These are phyloP conservation scores for Adansonia madagascariensis DNA, from an alignment of 441 rosid genomes.

Conservation along the genomic window DNA sequence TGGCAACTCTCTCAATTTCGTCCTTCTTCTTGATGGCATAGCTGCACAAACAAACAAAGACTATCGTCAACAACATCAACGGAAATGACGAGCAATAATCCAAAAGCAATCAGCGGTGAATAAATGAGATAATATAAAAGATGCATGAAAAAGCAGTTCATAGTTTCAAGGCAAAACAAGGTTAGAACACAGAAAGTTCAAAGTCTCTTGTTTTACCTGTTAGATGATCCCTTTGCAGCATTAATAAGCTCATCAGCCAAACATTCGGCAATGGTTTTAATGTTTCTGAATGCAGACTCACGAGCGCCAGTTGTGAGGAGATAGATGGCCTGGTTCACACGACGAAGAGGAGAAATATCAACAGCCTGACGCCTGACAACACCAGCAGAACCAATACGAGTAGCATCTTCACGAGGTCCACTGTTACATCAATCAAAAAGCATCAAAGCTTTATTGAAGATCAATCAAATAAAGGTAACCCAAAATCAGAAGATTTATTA, in stretches of 20 bases:
- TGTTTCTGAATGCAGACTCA: constrained; percentile 81
- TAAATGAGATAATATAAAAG: neutral
- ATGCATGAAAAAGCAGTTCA: neutral
- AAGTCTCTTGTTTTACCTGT: constrained; percentile 49
- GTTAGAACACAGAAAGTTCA: neutral
- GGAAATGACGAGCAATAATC: neutral
- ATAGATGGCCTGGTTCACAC: constrained; percentile 80
- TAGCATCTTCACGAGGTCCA: constrained; percentile 85
- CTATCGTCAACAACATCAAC: neutral
- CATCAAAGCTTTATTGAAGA: neutral
- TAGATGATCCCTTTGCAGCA: constrained; percentile 94
- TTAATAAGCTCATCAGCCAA: constrained; percentile 91
- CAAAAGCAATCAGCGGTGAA: no score
- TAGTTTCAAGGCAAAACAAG: neutral
- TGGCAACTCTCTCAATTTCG: no score
- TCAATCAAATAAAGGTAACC: neutral
- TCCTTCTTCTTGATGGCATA: constrained; percentile 89
- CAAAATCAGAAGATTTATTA: neutral
- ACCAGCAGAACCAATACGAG: no score
- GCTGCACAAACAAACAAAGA: constrained; percentile 39
- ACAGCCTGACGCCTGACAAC: constrained; percentile 91
- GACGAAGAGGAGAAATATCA: constrained; percentile 79
- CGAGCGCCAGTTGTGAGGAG: constrained; percentile 88
- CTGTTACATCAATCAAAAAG: constrained; percentile 30
- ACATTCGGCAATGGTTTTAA: constrained; percentile 84